Evolutionary conservation across 1,284 basidiomycete species (phyloP).

Genomic region (Boletellus deceptivus): DNA sequence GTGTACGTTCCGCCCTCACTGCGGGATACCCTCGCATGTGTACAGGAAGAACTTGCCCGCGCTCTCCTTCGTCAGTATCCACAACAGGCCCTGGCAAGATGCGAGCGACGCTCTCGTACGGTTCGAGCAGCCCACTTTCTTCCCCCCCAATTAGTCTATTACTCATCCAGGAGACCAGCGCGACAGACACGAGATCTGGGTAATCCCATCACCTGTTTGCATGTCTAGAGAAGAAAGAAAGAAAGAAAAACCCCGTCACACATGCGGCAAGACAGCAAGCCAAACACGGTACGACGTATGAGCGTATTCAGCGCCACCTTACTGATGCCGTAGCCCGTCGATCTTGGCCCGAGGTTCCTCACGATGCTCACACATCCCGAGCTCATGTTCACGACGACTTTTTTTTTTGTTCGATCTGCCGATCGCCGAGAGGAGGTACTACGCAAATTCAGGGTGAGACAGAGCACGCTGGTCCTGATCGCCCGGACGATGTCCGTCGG

Average conservation of each 20-base stretch:
- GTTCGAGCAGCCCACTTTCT: slow-evolving; percentile 4
- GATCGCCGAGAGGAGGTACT: slow-evolving; percentile 24
- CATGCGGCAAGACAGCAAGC: too few species aligned
- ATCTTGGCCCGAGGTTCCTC: slow-evolving; percentile 5
- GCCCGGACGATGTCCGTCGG: slow-evolving; percentile 3
- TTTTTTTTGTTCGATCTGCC: too few species aligned
- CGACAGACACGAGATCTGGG: slow-evolving; percentile 25
- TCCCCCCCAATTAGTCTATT: slow-evolving; percentile 4
- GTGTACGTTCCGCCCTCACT: too few species aligned
- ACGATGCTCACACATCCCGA: too few species aligned
- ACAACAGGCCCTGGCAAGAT: slow-evolving; percentile 13
- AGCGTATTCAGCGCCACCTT: slow-evolving; percentile 14
- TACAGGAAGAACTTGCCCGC: slow-evolving; percentile 14
- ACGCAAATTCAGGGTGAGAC: slow-evolving; percentile 28
- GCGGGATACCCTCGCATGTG: slow-evolving; percentile 11
- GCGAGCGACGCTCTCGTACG: slow-evolving; percentile 9
- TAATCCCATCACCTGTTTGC: slow-evolving; percentile 35
- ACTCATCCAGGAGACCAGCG: slow-evolving; percentile 7
- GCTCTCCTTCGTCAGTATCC: background rate
- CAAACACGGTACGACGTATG: slow-evolving; percentile 1
- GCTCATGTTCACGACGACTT: too few species aligned
- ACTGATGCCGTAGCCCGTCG: slow-evolving; percentile 6
- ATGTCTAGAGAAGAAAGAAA: slow-evolving; percentile 27
- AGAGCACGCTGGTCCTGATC: slow-evolving; percentile 25
- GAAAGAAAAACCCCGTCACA: too few species aligned